These are phyloP conservation scores for Miscanthus sacchariflorus DNA, from an alignment of 202 grass and related monocot species.

Conservation along the genomic window DNA sequence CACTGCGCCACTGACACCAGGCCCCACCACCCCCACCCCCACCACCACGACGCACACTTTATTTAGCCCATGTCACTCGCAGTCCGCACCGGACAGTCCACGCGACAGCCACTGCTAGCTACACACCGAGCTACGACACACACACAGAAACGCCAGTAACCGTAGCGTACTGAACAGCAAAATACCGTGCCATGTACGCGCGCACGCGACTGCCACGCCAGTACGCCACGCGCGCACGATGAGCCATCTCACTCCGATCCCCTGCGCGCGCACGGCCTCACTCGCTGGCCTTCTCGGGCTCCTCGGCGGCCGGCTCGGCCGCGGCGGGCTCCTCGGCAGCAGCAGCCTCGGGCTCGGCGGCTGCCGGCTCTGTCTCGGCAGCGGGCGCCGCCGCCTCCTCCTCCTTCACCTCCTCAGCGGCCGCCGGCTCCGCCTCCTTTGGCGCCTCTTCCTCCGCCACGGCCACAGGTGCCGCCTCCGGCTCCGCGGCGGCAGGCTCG, in stretches of 20 bases:
- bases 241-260: background rate
- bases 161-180: conserved; percentile 5
- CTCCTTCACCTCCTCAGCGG: conserved; percentile 37
- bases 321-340: background rate
- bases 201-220: conserved; percentile 1
- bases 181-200: conserved; percentile 31
- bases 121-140: background rate
- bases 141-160: background rate
- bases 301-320: conserved; percentile 12
- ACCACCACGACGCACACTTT: conserved; percentile 25
- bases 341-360: conserved; percentile 1
- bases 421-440: conserved; percentile 30
- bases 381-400: background rate
- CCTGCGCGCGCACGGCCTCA: conserved; percentile 23
- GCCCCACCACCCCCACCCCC: conserved; percentile 36
- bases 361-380: background rate
- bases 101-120: background rate
- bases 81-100: background rate
- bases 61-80: conserved; percentile 37
- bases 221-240: background rate
- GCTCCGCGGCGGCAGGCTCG: background rate
- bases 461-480: conserved; percentile 9
- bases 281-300: conserved; percentile 55
- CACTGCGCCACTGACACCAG: conserved; percentile 27
- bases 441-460: conserved; percentile 21